phyloP scores from a whole-genome alignment of 2,329 filamentous ascomycete genomes.

The Arthroderma uncinatum region DNA sequence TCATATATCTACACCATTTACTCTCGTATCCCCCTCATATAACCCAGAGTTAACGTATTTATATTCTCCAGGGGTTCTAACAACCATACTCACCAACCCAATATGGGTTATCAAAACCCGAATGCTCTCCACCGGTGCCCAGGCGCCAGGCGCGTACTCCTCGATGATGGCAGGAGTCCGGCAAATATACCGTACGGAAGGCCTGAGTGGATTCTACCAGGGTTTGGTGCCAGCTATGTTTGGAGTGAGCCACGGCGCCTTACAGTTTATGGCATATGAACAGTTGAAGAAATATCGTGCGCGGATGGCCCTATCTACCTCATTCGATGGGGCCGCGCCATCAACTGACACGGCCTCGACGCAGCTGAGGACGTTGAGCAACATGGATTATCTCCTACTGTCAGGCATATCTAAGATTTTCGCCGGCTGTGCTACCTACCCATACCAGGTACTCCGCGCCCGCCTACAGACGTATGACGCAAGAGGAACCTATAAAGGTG shows the following conservation, averaged over 20 bases:
- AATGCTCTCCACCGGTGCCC: conserved; percentile 77
- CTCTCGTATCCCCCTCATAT: background rate
- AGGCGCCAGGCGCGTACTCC: conserved; percentile 65
- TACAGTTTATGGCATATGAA: conserved; percentile 96
- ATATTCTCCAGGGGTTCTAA: conserved; percentile 51
- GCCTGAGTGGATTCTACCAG: conserved; percentile 70
- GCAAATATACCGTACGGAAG: conserved; percentile 60
- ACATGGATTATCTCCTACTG: conserved; percentile 67
- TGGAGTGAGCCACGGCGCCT: conserved; percentile 80
- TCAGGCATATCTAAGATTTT: conserved; percentile 75
- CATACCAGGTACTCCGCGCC: conserved; percentile 84
- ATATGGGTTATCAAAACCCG: conserved; percentile 98
- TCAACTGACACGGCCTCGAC: background rate
- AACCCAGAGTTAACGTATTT: background rate
- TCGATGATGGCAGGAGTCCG: conserved; percentile 60
- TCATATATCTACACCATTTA: background rate
- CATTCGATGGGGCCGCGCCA: background rate
- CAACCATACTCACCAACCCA: conserved; percentile 78
- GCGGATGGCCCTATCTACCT: conserved; percentile 11
- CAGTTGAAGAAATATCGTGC: conserved; percentile 53
- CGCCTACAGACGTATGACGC: conserved; percentile 83
- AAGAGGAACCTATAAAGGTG: conserved; percentile 58
- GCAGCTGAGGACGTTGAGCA: conserved; percentile 40
- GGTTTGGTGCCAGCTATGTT: conserved; percentile 73
- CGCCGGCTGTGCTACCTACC: conserved; percentile 83